Evolutionary conservation across 768 basidiomycete species (phyloP).

Genomic region (Calocybe indica): DNA sequence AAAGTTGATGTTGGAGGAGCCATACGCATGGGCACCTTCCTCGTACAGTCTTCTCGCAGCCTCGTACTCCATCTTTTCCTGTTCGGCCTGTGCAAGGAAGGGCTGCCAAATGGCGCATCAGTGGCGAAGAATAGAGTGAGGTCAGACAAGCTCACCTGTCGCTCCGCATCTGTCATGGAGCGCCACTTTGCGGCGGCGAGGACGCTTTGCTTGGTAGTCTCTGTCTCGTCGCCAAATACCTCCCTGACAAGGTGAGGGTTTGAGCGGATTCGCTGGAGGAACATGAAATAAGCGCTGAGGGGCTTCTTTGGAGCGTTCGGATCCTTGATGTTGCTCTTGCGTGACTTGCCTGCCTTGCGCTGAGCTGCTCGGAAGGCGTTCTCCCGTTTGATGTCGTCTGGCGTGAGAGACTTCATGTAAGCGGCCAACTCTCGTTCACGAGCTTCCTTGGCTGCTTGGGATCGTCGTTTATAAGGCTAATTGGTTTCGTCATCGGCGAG

Average conservation of each 20-base stretch:
- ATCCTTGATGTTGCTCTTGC: constrained; percentile 93
- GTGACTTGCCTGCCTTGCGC: constrained; percentile 87
- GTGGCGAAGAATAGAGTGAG: constrained; percentile 2
- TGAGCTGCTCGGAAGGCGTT: constrained; percentile 88
- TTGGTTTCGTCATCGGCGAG: neutral
- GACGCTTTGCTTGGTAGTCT: constrained; percentile 93
- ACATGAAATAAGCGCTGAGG: constrained; percentile 92
- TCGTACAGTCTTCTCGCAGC: constrained; percentile 82
- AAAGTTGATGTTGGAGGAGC: constrained; percentile 74
- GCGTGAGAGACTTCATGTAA: constrained; percentile 86
- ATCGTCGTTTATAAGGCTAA: constrained; percentile 83
- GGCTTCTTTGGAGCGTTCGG: constrained; percentile 97
- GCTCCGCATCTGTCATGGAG: constrained; percentile 87
- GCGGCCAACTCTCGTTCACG: constrained; percentile 77
- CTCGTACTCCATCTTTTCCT: constrained; percentile 94
- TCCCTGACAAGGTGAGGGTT: constrained; percentile 67
- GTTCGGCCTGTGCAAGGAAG: constrained; percentile 88
- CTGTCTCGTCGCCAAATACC: constrained; percentile 85
- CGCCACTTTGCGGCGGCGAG: constrained; percentile 92
- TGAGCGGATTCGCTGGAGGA: constrained; percentile 84
- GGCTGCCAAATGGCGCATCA: constrained; percentile 43
- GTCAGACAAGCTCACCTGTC: constrained; percentile 55
- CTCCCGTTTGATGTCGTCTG: constrained; percentile 92
- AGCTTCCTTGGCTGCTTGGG: constrained; percentile 77
- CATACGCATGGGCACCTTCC: constrained; percentile 65